Conservation (phyloP, 2,329 filamentous ascomycete species). For the Trichoderma harzianum region DNA sequence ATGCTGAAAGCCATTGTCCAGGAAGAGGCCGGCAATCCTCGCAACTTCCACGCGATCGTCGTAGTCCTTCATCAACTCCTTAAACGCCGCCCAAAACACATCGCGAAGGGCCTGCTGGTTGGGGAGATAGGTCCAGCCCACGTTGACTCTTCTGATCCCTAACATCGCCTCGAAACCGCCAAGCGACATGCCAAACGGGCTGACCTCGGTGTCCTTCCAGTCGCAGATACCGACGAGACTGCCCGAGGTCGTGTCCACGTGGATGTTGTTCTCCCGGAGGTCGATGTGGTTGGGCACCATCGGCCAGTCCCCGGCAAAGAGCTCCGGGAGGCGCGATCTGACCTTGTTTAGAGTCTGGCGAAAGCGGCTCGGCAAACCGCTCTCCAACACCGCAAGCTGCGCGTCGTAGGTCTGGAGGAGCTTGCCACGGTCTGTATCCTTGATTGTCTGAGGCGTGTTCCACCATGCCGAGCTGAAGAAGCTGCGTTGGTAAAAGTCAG, state of each 20-base stretch:
- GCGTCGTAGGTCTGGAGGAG: not conserved
- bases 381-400: not conserved
- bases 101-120: not conserved
- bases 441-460: not conserved
- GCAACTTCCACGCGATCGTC: not conserved
- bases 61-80: not conserved
- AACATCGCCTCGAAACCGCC: not conserved
- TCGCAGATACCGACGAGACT: not conserved
- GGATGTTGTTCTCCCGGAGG: not conserved
- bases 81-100: not conserved
- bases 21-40: not conserved
- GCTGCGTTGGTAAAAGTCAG: not conserved
- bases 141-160: not conserved
- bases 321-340: not conserved
- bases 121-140: not conserved
- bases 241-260: not conserved
- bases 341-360: not conserved
- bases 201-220: not conserved
- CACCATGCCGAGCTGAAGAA: not conserved
- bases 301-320: not conserved
- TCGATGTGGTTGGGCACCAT: not conserved
- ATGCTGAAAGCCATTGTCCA: not conserved
- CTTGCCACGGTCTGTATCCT: not conserved
- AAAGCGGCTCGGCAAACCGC: not conserved
- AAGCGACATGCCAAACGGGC: not conserved